These are phyloP conservation scores for Butyriboletus appendiculatus DNA, from an alignment of 1,284 basidiomycete species.

Conservation along the genomic window DNA sequence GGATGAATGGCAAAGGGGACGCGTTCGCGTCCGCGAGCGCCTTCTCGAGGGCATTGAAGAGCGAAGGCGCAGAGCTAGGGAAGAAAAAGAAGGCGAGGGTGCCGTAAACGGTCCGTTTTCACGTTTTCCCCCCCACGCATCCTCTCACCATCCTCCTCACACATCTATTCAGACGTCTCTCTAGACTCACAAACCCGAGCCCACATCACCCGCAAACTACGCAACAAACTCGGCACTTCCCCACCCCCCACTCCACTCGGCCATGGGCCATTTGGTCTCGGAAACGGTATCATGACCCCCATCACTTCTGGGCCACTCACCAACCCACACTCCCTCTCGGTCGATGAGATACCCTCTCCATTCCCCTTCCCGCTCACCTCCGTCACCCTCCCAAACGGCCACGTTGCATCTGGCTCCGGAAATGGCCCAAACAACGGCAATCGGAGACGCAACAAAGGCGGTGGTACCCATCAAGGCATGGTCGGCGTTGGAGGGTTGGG, in stretches of 20 bases:
- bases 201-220: slow-evolving; percentile 78
- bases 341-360: slow-evolving; percentile 80
- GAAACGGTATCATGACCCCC: slow-evolving; percentile 40
- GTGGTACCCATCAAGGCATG: slow-evolving; percentile 51
- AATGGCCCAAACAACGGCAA: slow-evolving; percentile 45
- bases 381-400: slow-evolving; percentile 33
- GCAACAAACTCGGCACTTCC: slow-evolving; percentile 72
- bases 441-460: slow-evolving; percentile 57
- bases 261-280: slow-evolving; percentile 36
- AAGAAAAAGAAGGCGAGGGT: slow-evolving; percentile 82
- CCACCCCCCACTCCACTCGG: slow-evolving; percentile 56
- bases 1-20: slow-evolving; percentile 73
- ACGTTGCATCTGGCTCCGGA: slow-evolving; percentile 35
- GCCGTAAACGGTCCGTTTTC: slow-evolving; percentile 54
- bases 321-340: slow-evolving; percentile 76
- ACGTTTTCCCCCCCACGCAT: background rate
- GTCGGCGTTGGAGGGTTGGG: slow-evolving; percentile 58
- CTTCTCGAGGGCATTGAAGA: slow-evolving; percentile 83
- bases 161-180: slow-evolving; percentile 50
- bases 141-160: slow-evolving; percentile 2
- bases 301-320: slow-evolving; percentile 66
- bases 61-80: slow-evolving; percentile 67
- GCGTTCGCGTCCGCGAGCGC: slow-evolving; percentile 68
- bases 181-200: slow-evolving; percentile 73
- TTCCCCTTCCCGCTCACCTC: slow-evolving; percentile 76